Conservation (phyloP, 2,329 filamentous ascomycete species). For the Talaromyces sp. region DNA sequence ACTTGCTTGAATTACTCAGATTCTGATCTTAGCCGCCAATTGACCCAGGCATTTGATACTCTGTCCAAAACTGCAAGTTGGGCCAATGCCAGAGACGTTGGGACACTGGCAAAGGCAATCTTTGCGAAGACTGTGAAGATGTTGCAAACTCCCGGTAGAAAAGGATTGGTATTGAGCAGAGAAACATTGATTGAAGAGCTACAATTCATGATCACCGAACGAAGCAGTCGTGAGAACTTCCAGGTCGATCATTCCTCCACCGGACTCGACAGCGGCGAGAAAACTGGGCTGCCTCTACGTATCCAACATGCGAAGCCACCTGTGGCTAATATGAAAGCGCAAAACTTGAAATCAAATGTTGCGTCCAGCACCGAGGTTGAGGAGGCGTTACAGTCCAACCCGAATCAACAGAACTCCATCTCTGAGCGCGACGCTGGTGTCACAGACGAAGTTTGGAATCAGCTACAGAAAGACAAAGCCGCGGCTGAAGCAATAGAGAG, state of each 20-base stretch:
- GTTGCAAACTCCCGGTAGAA: background rate
- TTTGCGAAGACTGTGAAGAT: slow-evolving; percentile 32
- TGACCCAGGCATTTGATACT: slow-evolving; percentile 29
- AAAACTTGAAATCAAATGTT: background rate
- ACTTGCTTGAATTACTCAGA: slow-evolving; percentile 20
- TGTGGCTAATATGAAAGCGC: background rate
- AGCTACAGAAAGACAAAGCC: slow-evolving; percentile 16
- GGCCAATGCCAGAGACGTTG: slow-evolving; percentile 61
- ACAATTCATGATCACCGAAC: slow-evolving; percentile 11
- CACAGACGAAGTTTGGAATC: slow-evolving; percentile 20
- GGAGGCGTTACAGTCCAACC: background rate
- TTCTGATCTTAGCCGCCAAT: slow-evolving; percentile 10
- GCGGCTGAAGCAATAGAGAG: background rate
- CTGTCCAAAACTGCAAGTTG: slow-evolving; percentile 48
- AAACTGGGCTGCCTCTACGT: background rate
- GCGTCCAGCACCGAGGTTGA: background rate
- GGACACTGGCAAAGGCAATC: slow-evolving; percentile 49
- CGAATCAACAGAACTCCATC: background rate
- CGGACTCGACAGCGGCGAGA: background rate
- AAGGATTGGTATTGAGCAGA: slow-evolving; percentile 2
- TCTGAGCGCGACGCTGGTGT: slow-evolving; percentile 17
- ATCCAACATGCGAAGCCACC: background rate
- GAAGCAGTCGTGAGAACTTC: background rate
- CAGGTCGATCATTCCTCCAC: background rate
- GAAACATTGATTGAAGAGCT: slow-evolving; percentile 13